These are phyloP conservation scores for Cystobasidium tubakii DNA, from an alignment of 768 basidiomycete species.

Conservation along the genomic window DNA sequence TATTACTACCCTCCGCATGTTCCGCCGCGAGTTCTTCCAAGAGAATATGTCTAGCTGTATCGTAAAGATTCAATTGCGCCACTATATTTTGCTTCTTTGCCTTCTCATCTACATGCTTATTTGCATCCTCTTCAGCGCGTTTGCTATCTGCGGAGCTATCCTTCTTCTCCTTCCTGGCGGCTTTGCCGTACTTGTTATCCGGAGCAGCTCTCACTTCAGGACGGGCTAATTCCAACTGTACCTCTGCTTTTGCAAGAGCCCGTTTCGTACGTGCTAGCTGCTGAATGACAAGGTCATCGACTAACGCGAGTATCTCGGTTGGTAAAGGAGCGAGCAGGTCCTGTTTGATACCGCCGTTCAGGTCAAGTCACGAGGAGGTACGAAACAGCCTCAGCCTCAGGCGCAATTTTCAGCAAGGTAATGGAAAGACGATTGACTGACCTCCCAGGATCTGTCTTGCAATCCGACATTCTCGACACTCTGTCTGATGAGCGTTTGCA, in stretches of 20 bases:
- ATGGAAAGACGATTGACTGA: background rate
- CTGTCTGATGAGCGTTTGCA: conserved; percentile 6
- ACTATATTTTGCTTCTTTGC: background rate
- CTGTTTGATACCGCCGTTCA: background rate
- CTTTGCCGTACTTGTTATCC: background rate
- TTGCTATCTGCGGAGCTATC: background rate
- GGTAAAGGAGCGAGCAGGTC: background rate
- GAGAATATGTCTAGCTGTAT: conserved; percentile 2
- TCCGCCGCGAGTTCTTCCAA: background rate
- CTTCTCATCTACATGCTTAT: background rate
- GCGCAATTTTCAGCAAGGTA: no score
- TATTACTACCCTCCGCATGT: background rate
- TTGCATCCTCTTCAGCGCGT: background rate
- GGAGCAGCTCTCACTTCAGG: background rate
- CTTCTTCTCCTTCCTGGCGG: background rate
- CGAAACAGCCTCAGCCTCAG: no score
- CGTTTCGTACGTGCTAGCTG: background rate
- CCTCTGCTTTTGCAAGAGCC: background rate
- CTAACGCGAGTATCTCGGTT: background rate
- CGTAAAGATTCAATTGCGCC: background rate
- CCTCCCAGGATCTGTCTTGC: conserved; percentile 7
- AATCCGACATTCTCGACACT: conserved; percentile 7
- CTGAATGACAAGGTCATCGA: background rate
- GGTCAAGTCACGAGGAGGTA: background rate
- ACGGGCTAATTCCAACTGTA: background rate